phyloP scores from a whole-genome alignment of 139 green algal species.

The Diplosphaera chodatii region DNA sequence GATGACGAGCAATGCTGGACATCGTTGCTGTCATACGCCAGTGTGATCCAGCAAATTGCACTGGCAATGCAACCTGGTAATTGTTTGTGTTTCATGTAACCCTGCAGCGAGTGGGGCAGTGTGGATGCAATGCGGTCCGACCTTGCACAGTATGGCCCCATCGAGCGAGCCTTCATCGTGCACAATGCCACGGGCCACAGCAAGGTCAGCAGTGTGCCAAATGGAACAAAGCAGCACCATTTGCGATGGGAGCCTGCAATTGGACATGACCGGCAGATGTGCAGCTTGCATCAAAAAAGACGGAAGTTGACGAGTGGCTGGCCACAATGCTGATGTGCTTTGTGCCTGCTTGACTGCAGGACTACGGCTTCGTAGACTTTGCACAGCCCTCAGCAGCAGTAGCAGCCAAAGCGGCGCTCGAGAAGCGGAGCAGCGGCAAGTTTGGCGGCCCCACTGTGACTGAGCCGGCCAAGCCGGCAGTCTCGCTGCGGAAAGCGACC shows the following conservation, averaged over 20 bases:
- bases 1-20: no score
- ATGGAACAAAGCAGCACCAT: no score
- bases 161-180: constrained; percentile 51
- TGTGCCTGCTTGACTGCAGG: no score
- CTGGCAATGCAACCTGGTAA: no score
- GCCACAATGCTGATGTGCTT: no score
- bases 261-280: no score
- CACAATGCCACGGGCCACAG: constrained; percentile 27
- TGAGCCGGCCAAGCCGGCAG: neutral
- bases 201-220: constrained; percentile 26
- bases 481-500: neutral
- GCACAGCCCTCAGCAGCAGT: constrained; percentile 21
- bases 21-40: no score
- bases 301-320: no score
- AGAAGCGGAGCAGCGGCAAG: constrained; percentile 4
- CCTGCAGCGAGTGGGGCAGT: constrained; percentile 15
- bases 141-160: constrained; percentile 29
- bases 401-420: constrained; percentile 9
- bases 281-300: no score
- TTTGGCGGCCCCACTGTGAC: neutral
- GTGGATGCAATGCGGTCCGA: constrained; percentile 26
- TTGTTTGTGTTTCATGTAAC: no score
- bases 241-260: neutral
- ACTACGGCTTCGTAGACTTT: constrained; percentile 60
- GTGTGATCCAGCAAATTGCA: no score